phyloP scores from a whole-genome alignment of 73 alveolate genomes.

The Halteria grandinella region DNA sequence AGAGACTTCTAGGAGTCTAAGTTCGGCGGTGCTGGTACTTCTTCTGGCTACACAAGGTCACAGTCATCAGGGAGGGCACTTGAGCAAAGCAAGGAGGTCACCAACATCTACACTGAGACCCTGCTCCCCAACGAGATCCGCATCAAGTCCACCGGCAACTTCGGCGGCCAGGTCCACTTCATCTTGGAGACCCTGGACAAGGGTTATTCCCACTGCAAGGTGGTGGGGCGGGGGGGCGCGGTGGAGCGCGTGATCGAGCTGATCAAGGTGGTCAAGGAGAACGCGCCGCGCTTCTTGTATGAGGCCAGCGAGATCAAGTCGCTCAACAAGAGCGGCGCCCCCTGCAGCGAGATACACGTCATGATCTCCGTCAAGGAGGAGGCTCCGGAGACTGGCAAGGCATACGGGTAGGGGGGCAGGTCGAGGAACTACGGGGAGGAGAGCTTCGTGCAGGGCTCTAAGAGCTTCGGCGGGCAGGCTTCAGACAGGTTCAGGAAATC shows the following conservation, averaged over 20 bases:
- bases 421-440: background rate
- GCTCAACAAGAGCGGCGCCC: conserved; percentile 9
- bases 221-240: conserved; percentile 20
- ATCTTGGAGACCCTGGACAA: background rate
- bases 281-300: background rate
- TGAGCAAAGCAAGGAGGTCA: too few relatives aligned
- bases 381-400: background rate
- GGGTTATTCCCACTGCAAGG: conserved; percentile 22
- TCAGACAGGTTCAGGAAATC: background rate
- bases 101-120: too few relatives aligned
- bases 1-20: too few relatives aligned
- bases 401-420: too few relatives aligned
- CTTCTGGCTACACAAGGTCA: too few relatives aligned
- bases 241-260: background rate
- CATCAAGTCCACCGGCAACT: background rate
- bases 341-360: background rate
- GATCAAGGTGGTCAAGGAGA: background rate
- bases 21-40: too few relatives aligned
- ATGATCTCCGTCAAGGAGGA: background rate
- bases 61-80: too few relatives aligned
- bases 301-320: background rate
- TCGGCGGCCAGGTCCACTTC: background rate
- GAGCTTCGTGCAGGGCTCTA: background rate
- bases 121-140: conserved; percentile 19
- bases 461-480: background rate